Base-by-base conservation (phyloP, 306 rosid species). In the Vigna trinervia region DNA sequence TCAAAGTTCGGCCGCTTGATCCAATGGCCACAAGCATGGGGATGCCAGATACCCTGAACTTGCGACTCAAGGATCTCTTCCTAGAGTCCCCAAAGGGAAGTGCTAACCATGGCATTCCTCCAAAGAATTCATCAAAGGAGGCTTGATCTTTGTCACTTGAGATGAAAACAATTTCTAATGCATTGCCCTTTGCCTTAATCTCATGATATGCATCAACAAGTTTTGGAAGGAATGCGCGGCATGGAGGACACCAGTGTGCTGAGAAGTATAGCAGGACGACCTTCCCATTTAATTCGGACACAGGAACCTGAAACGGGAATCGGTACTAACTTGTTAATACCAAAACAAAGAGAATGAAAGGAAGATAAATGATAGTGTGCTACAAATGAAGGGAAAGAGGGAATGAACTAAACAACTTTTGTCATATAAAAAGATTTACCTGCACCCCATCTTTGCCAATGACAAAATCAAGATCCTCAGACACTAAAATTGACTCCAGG, bases 211-310 rank as follows among this genome's bases (percentile, higher is more conserved):
- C 85, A 45, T 91, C 85, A 7, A 71, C 30, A 48, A 91, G 93
- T 76, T 87, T 88, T 38, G 97, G 98, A 20, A 87, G 74, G 84
- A 94, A 91, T 48, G 90, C 90, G 20, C 90, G 90, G 78, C 94
- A 91, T 36, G 94, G 93, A 45, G 91, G 89, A 74, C 96, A 88
- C 96, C 97, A 90, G 9, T 90, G 91, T 9, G 94, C 98, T 45
- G 97, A 94, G 88, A 94, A 94, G 81, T 91, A 94, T 17, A 94
- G 87, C 43, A 94, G 87, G 69, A 94, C 77, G 48, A 36, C 89
- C 87, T 87, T 90, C 65, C 97, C 96, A 65, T 82, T 83, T 20
- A 94, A 80, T 63, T 86, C 90, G 11, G 90, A 86, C 56, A 94
- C 92, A 0, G 78, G 91, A 63, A 91, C 65, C 98, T 91, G 85